These are phyloP conservation scores for Laetiporus sulphureus DNA, from an alignment of 1,284 basidiomycete genomes.

Conservation along the genomic window DNA sequence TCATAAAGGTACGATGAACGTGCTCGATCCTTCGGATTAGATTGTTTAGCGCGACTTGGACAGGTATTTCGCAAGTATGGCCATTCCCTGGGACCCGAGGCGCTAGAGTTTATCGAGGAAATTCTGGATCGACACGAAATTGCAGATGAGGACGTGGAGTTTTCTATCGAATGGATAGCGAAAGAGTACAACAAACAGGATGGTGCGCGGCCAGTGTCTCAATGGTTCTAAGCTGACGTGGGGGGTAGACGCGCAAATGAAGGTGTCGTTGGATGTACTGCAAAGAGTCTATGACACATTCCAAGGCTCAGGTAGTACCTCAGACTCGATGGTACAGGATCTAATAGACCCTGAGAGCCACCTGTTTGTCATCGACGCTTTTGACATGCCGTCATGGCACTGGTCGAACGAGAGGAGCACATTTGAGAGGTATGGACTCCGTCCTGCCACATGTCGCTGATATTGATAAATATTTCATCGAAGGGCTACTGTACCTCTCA, in stretches of 20 bases:
- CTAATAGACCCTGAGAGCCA: slow-evolving; percentile 81
- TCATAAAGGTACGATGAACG: slow-evolving; percentile 50
- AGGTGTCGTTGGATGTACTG: slow-evolving; percentile 68
- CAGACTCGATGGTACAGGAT: slow-evolving; percentile 49
- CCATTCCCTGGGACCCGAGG: slow-evolving; percentile 74
- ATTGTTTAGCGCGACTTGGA: neutral
- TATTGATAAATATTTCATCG: slow-evolving; percentile 1
- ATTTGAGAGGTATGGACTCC: slow-evolving; percentile 68
- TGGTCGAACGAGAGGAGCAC: slow-evolving; percentile 83
- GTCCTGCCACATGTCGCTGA: neutral
- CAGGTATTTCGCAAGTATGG: slow-evolving; percentile 81
- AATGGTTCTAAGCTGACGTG: no score
- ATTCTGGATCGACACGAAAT: slow-evolving; percentile 66
- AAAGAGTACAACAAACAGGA: slow-evolving; percentile 91
- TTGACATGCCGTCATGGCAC: slow-evolving; percentile 89
- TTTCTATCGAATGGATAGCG: slow-evolving; percentile 78
- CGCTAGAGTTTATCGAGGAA: slow-evolving; percentile 59
- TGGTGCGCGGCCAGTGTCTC: slow-evolving; percentile 54
- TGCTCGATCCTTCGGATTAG: neutral
- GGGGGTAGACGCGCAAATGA: slow-evolving; percentile 66
- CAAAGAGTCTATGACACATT: slow-evolving; percentile 79
- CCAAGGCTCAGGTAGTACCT: slow-evolving; percentile 61
- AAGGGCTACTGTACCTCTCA: slow-evolving; percentile 45
- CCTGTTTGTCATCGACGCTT: slow-evolving; percentile 83
- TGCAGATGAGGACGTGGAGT: slow-evolving; percentile 64